Base-by-base conservation (phyloP, 495 filamentous ascomycete genomes). In the Lasiosphaeria miniovina region DNA sequence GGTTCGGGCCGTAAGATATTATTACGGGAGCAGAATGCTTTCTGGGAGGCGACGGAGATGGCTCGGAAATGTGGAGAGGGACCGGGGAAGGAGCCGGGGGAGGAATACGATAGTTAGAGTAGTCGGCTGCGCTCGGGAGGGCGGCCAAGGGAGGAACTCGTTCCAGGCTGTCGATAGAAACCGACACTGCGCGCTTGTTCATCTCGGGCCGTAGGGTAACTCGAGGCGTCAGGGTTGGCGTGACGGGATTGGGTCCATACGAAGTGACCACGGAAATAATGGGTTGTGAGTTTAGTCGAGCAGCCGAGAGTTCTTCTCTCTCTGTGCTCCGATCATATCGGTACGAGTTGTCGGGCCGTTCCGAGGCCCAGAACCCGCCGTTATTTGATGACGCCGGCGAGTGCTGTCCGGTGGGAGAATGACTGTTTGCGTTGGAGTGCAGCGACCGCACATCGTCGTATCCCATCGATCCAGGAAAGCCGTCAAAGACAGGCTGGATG, bases 171-270 rank as follows among this genome's bases (percentile, higher is more conserved):
- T 59, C 55, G 9, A 58, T 61, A n/a, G 70, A 65, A n/a, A 63
- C 57, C 1, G 61, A 54, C 9, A 33, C 57, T 24, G 60, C 54
- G 38, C 59, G 61, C 14, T 58, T 35, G 46, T 59, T 56, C n/a
- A 67, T 24, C 38, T 68, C 61, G 3, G 48, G 55, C 6, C 66
- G 56, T 1, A 66, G 61, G 6, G 55, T 63, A 4, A 58, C 36
- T 5, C 68, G 70, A 2, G 64, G 68, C 1, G 61, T 67, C 15
- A 71, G 56, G 24, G 68, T 71, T 6, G 70, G 70, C 5, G 70
- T 73, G 50, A 71, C 70, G 4, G 66, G 70, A 53, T 73, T 73
- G 14, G 70, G 70, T 4, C 70, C 70, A 49, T 73, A 73, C 14
- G 70, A 73, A 7, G 65, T 59, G 31, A 66, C 61, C 5, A 55